phyloP scores from a whole-genome alignment of 163 green algal species.

The Scenedesmus sp. region DNA sequence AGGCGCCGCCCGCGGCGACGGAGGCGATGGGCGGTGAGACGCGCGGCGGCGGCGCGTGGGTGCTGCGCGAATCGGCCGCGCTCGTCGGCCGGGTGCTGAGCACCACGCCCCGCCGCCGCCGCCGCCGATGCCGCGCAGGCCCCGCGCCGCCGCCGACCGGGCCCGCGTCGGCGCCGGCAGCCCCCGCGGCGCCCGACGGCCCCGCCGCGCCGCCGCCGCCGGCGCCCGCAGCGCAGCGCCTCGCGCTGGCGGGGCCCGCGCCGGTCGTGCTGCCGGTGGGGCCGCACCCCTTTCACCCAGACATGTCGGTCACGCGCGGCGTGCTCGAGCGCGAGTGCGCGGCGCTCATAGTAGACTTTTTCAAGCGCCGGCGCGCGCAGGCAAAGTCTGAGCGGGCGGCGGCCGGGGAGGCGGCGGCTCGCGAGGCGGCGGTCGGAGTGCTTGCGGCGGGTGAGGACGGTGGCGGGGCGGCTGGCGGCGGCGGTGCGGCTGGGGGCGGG shows the following conservation, averaged over 20 bases:
- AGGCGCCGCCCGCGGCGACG: not conserved
- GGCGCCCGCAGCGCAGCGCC: too few relatives aligned
- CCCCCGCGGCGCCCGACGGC: too few relatives aligned
- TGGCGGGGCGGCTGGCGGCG: too few relatives aligned
- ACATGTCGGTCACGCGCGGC: slow-evolving; percentile 61
- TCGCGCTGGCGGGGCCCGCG: too few relatives aligned
- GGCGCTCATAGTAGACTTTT: slow-evolving; percentile 70
- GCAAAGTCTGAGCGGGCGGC: slow-evolving; percentile 5
- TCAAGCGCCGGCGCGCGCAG: slow-evolving; percentile 44
- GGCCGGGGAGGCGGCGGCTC: too few relatives aligned
- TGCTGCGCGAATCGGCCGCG: not conserved
- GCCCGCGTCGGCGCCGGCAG: not conserved
- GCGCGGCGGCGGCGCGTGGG: too few relatives aligned
- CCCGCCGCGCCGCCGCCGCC: too few relatives aligned
- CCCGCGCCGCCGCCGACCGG: not conserved
- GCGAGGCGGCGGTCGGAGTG: too few relatives aligned
- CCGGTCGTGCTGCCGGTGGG: not conserved
- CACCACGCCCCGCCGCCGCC: not conserved
- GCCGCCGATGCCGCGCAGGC: not conserved
- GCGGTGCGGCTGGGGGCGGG: too few relatives aligned
- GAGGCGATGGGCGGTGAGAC: too few relatives aligned
- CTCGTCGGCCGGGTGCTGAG: not conserved
- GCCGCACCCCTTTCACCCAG: slow-evolving; percentile 68
- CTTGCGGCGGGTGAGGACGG: too few relatives aligned
- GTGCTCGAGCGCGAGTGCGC: slow-evolving; percentile 67